Evolutionary conservation across 768 basidiomycete species (phyloP).

Genomic region (Amanita pallidorosea): DNA sequence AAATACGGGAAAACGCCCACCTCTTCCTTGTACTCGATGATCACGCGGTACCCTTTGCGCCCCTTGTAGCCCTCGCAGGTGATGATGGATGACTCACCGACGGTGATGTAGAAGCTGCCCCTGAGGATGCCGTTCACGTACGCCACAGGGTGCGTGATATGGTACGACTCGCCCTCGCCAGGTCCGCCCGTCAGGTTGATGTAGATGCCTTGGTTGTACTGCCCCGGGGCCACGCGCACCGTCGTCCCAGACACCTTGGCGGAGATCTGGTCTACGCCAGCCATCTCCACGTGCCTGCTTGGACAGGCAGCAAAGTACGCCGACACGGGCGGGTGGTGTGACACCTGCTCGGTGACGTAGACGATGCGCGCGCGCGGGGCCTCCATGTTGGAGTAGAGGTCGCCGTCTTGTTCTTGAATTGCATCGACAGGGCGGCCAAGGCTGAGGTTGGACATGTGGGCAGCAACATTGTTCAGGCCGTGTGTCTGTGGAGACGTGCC

Average conservation of each 20-base stretch:
- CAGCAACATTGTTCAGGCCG: slow-evolving; percentile 30
- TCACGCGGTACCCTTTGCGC: slow-evolving; percentile 50
- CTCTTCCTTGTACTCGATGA: slow-evolving; percentile 97
- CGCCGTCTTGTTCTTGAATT: slow-evolving; percentile 7
- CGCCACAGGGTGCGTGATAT: slow-evolving; percentile 85
- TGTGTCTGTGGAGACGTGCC: slow-evolving; percentile 39
- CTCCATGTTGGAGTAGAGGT: slow-evolving; percentile 11
- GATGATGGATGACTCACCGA: slow-evolving; percentile 69
- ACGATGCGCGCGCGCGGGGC: slow-evolving; percentile 51
- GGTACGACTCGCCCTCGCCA: slow-evolving; percentile 73
- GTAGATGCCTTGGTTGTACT: slow-evolving; percentile 83
- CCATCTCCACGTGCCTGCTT: slow-evolving; percentile 54
- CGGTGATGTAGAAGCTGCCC: slow-evolving; percentile 86
- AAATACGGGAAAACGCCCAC: slow-evolving; percentile 27
- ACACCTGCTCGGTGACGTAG: slow-evolving; percentile 88
- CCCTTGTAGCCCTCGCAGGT: slow-evolving; percentile 53
- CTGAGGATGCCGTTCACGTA: slow-evolving; percentile 86
- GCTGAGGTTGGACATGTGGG: slow-evolving; percentile 51
- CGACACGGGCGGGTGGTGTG: slow-evolving; percentile 94
- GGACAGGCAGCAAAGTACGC: slow-evolving; percentile 76
- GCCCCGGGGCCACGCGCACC: slow-evolving; percentile 73
- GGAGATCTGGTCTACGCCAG: slow-evolving; percentile 86
- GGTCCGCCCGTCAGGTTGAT: slow-evolving; percentile 63
- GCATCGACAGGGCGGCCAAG: slow-evolving; percentile 27
- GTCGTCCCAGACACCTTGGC: slow-evolving; percentile 88